Conservation (phyloP, 148 eudicot genomes). For the Chenopodium album region DNA sequence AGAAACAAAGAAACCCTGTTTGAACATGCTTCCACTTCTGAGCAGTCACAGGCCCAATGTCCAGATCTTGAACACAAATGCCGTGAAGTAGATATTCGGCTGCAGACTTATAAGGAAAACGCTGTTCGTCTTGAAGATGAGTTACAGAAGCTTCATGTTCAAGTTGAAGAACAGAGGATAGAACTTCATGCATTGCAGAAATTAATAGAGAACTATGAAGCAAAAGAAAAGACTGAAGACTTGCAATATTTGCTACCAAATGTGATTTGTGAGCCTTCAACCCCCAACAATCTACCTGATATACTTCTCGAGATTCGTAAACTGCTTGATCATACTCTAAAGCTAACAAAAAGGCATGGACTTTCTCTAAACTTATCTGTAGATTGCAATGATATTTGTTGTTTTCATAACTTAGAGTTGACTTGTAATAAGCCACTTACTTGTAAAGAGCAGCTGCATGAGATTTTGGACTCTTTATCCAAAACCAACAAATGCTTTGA, state of each 20-base stretch:
- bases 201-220: slow-evolving; percentile 19
- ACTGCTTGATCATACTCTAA: slow-evolving; percentile 41
- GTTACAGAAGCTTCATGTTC: slow-evolving; percentile 27
- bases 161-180: slow-evolving; percentile 32
- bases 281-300: slow-evolving; percentile 21
- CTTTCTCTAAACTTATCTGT: slow-evolving; percentile 22
- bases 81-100: slow-evolving; percentile 32
- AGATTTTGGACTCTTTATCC: slow-evolving; percentile 30
- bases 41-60: slow-evolving; percentile 20
- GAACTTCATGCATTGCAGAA: slow-evolving; percentile 25
- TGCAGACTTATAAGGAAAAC: slow-evolving; percentile 34
- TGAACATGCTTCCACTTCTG: slow-evolving; percentile 27
- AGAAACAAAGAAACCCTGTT: slow-evolving; percentile 32
- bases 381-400: slow-evolving; percentile 19
- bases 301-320: slow-evolving; percentile 33
- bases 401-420: slow-evolving; percentile 25
- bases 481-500: slow-evolving; percentile 47
- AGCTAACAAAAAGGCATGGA: slow-evolving; percentile 39
- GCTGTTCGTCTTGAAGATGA: slow-evolving; percentile 39
- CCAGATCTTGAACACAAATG: slow-evolving; percentile 31
- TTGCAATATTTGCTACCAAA: slow-evolving; percentile 4
- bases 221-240: slow-evolving; percentile 17
- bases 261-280: slow-evolving; percentile 14
- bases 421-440: slow-evolving; percentile 16
- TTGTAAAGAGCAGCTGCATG: slow-evolving; percentile 32